A percentile compares a stretch with the other conserved stretches of the same genome.
phyloP scores from a whole-genome alignment of 306 rosid species.

The Herpetospermum pedunculosum region DNA sequence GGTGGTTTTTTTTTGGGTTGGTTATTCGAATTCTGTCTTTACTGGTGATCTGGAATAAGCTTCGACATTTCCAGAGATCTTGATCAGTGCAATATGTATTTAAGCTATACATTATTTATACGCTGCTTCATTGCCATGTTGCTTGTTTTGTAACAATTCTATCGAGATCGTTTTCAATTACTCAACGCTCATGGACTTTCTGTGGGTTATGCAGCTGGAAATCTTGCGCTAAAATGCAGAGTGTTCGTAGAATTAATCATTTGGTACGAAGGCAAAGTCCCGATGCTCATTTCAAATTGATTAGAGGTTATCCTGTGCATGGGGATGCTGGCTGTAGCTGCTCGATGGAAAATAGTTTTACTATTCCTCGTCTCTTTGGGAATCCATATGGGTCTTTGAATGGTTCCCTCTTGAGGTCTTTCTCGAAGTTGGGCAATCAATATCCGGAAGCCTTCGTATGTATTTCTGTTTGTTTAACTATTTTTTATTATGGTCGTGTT shows the following conservation, averaged over 20 bases:
- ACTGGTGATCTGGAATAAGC: not conserved
- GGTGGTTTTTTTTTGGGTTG: not conserved
- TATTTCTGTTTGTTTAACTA: not conserved
- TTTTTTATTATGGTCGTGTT: not conserved
- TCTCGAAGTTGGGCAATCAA: slow-evolving; percentile 16
- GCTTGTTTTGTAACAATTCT: not conserved
- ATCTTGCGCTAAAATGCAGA: not conserved
- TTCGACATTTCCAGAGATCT: not conserved
- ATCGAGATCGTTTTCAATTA: no score
- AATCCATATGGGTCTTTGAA: slow-evolving; percentile 10
- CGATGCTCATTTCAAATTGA: slow-evolving; percentile 12
- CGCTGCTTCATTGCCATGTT: not conserved
- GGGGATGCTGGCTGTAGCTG: slow-evolving; percentile 13
- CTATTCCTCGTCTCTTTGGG: slow-evolving; percentile 8
- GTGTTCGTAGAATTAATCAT: slow-evolving; percentile 15
- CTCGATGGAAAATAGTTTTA: not conserved
- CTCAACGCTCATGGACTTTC: not conserved
- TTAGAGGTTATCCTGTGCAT: not conserved
- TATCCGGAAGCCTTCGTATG: slow-evolving; percentile 17
- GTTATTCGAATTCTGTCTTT: not conserved
- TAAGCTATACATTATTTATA: not conserved
- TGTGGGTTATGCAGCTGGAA: not conserved
- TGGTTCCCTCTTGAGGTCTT: slow-evolving; percentile 10
- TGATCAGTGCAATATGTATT: not conserved
- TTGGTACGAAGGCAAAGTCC: slow-evolving; percentile 16